A percentile compares a stretch with the other conserved stretches of the same genome.
phyloP scores from a whole-genome alignment of 306 rosid genomes.

The Ormosia semicastrata region DNA sequence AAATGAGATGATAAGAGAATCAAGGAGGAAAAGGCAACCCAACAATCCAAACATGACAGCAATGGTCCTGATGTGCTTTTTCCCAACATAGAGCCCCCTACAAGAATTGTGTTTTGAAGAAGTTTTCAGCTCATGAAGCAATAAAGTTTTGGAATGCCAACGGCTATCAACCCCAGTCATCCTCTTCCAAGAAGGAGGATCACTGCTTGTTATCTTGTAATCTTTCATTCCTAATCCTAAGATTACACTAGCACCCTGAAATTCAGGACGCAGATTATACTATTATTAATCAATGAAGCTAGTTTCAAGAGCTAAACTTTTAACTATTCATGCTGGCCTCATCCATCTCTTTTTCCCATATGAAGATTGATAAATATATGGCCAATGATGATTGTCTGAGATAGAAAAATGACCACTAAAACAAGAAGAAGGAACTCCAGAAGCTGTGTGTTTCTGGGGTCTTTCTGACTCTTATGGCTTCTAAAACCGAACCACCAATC shows the following conservation, averaged over 20 bases:
- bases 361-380: not conserved
- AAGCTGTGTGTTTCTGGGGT: slow-evolving; percentile 13
- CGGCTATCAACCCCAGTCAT: slow-evolving; percentile 46
- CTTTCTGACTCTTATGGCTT: slow-evolving; percentile 23
- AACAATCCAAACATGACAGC: slow-evolving; percentile 58
- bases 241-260: slow-evolving; percentile 23
- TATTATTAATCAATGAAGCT: slow-evolving; percentile 16
- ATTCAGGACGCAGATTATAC: slow-evolving; percentile 41
- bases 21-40: slow-evolving; percentile 69
- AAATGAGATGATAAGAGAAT: slow-evolving; percentile 63
- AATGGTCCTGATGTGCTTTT: slow-evolving; percentile 62
- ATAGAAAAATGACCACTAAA: slow-evolving; percentile 14
- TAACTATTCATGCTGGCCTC: not conserved
- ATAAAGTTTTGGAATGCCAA: slow-evolving; percentile 54
- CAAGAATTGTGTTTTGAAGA: slow-evolving; percentile 54
- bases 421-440: not conserved
- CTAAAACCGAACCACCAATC: slow-evolving; percentile 44
- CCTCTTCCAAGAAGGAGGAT: slow-evolving; percentile 57
- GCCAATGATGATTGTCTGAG: not conserved
- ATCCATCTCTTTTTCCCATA: not conserved
- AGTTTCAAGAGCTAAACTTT: slow-evolving; percentile 24
- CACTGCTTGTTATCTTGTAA: slow-evolving; percentile 42
- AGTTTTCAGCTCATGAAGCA: slow-evolving; percentile 53
- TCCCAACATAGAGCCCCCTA: slow-evolving; percentile 56
- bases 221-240: slow-evolving; percentile 47